Evolutionary conservation across 306 rosid species (phyloP).

Genomic region (Casuarina glauca): DNA sequence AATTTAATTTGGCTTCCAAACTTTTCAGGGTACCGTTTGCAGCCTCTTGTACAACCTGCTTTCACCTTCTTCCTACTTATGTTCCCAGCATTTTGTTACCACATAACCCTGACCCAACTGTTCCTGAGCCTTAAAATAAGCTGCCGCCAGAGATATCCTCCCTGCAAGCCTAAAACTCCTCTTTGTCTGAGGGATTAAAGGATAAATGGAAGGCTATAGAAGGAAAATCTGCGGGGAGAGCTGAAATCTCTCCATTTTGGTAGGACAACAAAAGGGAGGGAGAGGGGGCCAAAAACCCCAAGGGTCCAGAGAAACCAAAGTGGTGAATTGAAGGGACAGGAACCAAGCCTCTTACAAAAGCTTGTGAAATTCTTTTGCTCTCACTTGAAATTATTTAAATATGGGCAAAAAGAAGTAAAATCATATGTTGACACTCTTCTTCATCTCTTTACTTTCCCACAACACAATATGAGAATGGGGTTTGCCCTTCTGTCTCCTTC

Average conservation of each 20-base stretch:
- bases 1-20: neutral
- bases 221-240: neutral
- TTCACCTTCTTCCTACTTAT: neutral
- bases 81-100: neutral
- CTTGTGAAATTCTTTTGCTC: no score
- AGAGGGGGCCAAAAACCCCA: neutral
- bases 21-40: neutral
- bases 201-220: neutral
- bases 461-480: neutral
- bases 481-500: neutral
- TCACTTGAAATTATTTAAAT: no score
- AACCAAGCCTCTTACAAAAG: no score
- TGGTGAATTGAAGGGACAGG: no score
- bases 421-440: neutral
- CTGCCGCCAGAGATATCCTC: neutral
- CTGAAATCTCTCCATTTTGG: neutral
- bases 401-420: no score
- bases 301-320: neutral
- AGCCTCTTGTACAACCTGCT: neutral
- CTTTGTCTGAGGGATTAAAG: neutral
- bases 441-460: neutral
- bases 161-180: neutral
- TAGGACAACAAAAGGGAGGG: neutral
- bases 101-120: neutral
- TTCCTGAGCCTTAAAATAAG: neutral